phyloP scores from a whole-genome alignment of 2,329 filamentous ascomycete species.

The Cryphonectria carpinicola region DNA sequence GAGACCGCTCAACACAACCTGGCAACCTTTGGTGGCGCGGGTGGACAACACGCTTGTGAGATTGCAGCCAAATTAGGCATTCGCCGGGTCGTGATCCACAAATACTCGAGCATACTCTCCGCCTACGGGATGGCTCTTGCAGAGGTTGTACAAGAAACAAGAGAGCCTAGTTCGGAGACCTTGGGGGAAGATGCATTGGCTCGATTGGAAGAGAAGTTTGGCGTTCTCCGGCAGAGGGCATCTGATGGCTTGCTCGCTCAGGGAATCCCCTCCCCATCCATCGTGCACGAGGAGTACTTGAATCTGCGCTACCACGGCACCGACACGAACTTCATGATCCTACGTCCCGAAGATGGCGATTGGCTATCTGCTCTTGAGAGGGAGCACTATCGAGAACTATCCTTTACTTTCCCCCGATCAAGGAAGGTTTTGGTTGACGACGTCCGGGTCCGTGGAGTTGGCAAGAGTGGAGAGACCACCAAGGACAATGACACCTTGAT shows the following conservation, averaged over 20 bases:
- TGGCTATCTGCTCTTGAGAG: slow-evolving; percentile 76
- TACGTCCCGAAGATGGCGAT: slow-evolving; percentile 70
- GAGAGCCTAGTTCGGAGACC: slow-evolving; percentile 68
- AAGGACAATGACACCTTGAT: slow-evolving; percentile 22
- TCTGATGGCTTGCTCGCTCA: slow-evolving; percentile 67
- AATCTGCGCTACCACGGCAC: slow-evolving; percentile 88
- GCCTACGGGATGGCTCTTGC: slow-evolving; percentile 87
- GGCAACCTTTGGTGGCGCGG: slow-evolving; percentile 55
- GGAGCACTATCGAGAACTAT: slow-evolving; percentile 22
- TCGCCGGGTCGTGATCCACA: slow-evolving; percentile 76
- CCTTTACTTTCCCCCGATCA: slow-evolving; percentile 58
- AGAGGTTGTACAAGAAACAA: slow-evolving; percentile 84
- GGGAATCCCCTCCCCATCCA: slow-evolving; percentile 71
- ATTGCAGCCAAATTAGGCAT: slow-evolving; percentile 82
- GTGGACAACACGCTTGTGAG: slow-evolving; percentile 81
- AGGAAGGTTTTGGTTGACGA: slow-evolving; percentile 88
- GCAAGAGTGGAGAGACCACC: slow-evolving; percentile 61
- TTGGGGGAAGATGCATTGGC: slow-evolving; percentile 62
- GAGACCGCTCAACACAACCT: slow-evolving; percentile 83
- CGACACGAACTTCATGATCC: slow-evolving; percentile 83
- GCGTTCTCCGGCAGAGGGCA: slow-evolving; percentile 73
- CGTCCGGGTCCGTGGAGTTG: slow-evolving; percentile 76
- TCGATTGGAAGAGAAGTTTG: slow-evolving; percentile 72
- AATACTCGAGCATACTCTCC: slow-evolving; percentile 81
- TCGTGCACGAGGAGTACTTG: slow-evolving; percentile 85